Evolutionary conservation across 176 grass and related monocot genomes (phyloP).

Genomic region (Bonia amplexicaulis): DNA sequence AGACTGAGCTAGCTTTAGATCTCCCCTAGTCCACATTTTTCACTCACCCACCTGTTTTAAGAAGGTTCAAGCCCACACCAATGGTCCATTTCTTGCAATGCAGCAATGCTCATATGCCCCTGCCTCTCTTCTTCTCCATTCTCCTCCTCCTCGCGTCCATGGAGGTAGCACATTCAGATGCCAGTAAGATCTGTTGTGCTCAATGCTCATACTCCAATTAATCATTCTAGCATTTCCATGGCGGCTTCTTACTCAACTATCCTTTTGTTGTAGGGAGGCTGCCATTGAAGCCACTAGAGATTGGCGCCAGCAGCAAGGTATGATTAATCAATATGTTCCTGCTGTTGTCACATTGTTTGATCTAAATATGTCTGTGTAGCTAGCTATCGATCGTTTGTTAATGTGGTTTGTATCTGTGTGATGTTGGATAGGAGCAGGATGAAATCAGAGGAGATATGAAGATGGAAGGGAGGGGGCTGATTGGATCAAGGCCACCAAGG

Average conservation of each 20-base stretch:
- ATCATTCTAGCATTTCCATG: background rate
- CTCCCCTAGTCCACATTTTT: background rate
- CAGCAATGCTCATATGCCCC: background rate
- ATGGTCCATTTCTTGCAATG: conserved; percentile 48
- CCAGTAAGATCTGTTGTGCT: conserved; percentile 10
- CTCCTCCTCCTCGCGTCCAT: conserved; percentile 32
- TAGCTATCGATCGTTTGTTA: background rate
- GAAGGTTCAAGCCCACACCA: background rate
- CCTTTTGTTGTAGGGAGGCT: background rate
- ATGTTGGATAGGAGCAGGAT: background rate
- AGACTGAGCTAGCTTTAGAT: background rate
- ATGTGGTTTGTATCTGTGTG: background rate
- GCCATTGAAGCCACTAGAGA: background rate
- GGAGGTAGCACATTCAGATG: conserved; percentile 20
- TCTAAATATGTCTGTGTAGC: background rate
- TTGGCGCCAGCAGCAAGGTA: conserved; percentile 4
- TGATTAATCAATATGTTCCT: background rate
- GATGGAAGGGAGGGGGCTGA: conserved; percentile 42
- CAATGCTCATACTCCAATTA: background rate
- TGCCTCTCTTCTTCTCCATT: conserved; percentile 23
- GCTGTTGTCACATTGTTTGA: background rate
- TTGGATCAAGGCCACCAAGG: conserved; percentile 76
- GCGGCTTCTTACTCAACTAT: background rate
- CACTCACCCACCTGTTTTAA: background rate
- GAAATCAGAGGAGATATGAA: background rate